A percentile compares a stretch with the other conserved stretches of the same genome.
Evolutionary conservation across 768 basidiomycete species (phyloP).

Genomic region (Ramaria rubella): DNA sequence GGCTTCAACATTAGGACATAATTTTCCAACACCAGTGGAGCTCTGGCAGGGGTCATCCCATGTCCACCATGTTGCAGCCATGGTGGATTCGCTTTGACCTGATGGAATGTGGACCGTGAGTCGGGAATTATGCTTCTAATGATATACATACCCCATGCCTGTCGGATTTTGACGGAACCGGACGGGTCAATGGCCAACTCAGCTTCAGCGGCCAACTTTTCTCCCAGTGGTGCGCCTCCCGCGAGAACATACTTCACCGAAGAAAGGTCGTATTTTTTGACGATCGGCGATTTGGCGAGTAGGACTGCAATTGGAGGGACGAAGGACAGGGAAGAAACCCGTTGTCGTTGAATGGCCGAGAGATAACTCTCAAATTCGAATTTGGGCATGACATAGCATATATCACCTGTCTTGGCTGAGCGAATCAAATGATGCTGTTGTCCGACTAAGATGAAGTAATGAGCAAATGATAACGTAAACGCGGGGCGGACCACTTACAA

Average conservation of each 20-base stretch:
- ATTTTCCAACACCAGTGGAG: slow-evolving; percentile 40
- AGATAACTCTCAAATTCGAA: slow-evolving; percentile 10
- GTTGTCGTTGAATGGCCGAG: slow-evolving; percentile 20
- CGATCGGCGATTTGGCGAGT: slow-evolving; percentile 29
- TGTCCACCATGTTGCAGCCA: slow-evolving; percentile 42
- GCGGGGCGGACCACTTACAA: slow-evolving; percentile 1
- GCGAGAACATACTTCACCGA: slow-evolving; percentile 53
- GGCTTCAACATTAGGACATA: slow-evolving; percentile 72
- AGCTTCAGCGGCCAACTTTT: slow-evolving; percentile 46
- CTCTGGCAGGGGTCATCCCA: slow-evolving; percentile 10
- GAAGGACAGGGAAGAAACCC: slow-evolving; percentile 25
- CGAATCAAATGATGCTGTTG: slow-evolving; percentile 10
- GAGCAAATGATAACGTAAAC: background rate
- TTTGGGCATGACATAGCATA: slow-evolving; percentile 12
- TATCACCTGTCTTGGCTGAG: slow-evolving; percentile 7
- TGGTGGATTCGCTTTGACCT: slow-evolving; percentile 34
- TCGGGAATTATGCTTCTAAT: slow-evolving; percentile 30
- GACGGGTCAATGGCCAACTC: slow-evolving; percentile 38
- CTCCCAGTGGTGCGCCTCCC: slow-evolving; percentile 77
- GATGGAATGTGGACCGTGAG: slow-evolving; percentile 51
- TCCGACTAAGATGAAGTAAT: slow-evolving; percentile 1
- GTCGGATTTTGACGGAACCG: slow-evolving; percentile 9
- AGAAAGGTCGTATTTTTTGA: slow-evolving; percentile 61
- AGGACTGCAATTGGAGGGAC: slow-evolving; percentile 37
- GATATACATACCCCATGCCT: slow-evolving; percentile 9